Base-by-base conservation (phyloP, 2,329 filamentous ascomycete genomes). In the Trichophyton mentagrophytes region DNA sequence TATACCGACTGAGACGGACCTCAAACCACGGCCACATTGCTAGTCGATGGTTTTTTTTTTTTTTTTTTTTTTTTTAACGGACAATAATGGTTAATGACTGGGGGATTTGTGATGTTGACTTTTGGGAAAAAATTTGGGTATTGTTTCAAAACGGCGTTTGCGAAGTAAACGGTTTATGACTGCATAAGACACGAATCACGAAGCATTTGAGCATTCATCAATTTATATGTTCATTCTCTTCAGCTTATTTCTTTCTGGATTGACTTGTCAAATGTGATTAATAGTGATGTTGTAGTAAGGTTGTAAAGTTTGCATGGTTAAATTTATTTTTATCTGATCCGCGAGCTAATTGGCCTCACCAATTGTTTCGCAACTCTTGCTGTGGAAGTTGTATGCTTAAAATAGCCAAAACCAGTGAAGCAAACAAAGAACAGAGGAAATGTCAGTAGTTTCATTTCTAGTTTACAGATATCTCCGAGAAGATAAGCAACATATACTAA, bases 1-100 rank as follows among this genome's bases (percentile, higher is more conserved):
- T 27, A 6, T 60, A 42, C 61, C 61, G 15, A 27, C 49, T 9
- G 56, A 42, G 11, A 58, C 42, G 15, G 53, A 60, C 17, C 57
- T 63, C 22, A 20, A 46, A n/a, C 47, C 60, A 22, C 56, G 61
- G 11, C 42, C 46, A 27, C 60, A 61, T 53, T 63, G 61, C 51
- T 63, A 55, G 58, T 15, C n/a, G 33, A 46, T 30, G 15, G 22
- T 40, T 22, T 44, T 13, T 17, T 17, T 17, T 17, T 17, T 44
- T 13, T 17, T 17, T 17, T 17, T 17, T 17, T 17, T 40, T 22
- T 44, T 13, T 15, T 20, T 44, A 7, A 44, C 6, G 40, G n/a
- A 1, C 6, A 8, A 44, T 44, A 17, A 44, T 20, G 40, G n/a
- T 13, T 30, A n/a, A 53, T 53, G 49, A 33, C 13, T 51, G 42